Base-by-base conservation (phyloP, 2,329 filamentous ascomycete genomes). In the Botryosphaeria dothidea region DNA sequence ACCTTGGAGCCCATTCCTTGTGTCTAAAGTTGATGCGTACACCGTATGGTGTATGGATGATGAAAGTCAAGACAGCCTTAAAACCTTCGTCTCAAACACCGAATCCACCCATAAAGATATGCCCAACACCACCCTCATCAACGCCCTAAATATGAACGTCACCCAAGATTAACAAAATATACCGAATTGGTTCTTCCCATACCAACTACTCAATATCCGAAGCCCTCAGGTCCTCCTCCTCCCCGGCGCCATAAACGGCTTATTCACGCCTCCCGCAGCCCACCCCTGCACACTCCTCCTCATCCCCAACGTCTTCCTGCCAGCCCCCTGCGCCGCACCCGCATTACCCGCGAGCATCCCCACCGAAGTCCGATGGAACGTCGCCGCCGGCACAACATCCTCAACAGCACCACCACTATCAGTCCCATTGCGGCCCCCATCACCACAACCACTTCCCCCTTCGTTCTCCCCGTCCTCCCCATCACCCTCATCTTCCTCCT, bases 221-320 rank as follows among this genome's bases (percentile, higher is more conserved):
- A n/a, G 5, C 27, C 25, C 41, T 46, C 54, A 60, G 8, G 9
- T 25, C 41, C 21, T 46, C 31, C 45, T 49, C 31, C 45, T 62
- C 21, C 29, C 58, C 13, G 58, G 58, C 15, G 58, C 58, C 58
- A 27, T 23, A 8, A 62, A 62, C 29, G 58, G 58, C 19, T 62
- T 62, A 21, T 62, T 51, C 45, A 62, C 46, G 13, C 49, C 70
- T 21, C 71, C 68, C 21, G 67, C 75, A 62, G 71, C 78, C 84
- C 84, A 85, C 2, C 81, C 81, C 67, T 83, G 79, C 76, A 86
- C 79, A 61, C 78, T 82, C 62, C 81, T 74, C 65, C 81, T 77
- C 66, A 83, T 77, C 1, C 84, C 84, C 63, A 85, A 67, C n/a
- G 83, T 85, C 56, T 60, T 60, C 56, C 8, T 69, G 75, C 67